These are phyloP conservation scores for Mycena vulgaris DNA, from an alignment of 768 basidiomycete species.

Conservation along the genomic window DNA sequence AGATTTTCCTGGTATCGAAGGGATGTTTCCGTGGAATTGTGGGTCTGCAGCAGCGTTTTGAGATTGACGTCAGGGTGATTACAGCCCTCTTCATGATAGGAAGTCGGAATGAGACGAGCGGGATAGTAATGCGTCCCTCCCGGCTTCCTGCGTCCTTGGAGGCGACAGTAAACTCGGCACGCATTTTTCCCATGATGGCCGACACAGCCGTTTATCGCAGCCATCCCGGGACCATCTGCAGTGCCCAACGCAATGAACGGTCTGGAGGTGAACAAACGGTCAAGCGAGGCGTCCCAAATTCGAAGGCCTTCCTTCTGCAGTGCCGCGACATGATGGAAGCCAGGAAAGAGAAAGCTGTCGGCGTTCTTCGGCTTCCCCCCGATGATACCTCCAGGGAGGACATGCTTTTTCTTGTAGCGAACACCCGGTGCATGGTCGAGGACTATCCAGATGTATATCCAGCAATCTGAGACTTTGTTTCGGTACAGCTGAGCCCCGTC, in stretches of 20 bases:
- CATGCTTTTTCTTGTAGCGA: conserved; percentile 47
- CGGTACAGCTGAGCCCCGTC: conserved; percentile 48
- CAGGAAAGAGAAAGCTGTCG: conserved; percentile 47
- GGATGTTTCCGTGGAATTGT: background rate
- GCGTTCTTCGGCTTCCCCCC: conserved; percentile 51
- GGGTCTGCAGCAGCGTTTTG: background rate
- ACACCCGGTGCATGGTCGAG: conserved; percentile 40
- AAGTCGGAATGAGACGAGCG: background rate
- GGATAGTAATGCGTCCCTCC: conserved; percentile 15
- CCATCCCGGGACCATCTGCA: conserved; percentile 45
- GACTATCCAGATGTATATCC: conserved; percentile 49
- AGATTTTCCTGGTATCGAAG: background rate
- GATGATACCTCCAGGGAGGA: conserved; percentile 49
- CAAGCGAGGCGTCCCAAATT: background rate
- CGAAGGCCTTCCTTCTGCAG: background rate
- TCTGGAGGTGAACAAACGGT: background rate
- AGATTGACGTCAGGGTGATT: conserved; percentile 8
- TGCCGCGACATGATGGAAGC: conserved; percentile 42
- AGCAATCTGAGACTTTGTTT: conserved; percentile 37
- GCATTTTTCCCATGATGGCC: conserved; percentile 7
- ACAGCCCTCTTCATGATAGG: background rate
- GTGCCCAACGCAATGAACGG: conserved; percentile 33
- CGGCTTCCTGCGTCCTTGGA: background rate
- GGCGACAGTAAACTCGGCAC: background rate
- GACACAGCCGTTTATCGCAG: conserved; percentile 50